Evolutionary conservation across 2,329 filamentous ascomycete species (phyloP), one percentile per base, ranked within the genome.

Genomic region (Decorospora gaudefroyi): DNA sequence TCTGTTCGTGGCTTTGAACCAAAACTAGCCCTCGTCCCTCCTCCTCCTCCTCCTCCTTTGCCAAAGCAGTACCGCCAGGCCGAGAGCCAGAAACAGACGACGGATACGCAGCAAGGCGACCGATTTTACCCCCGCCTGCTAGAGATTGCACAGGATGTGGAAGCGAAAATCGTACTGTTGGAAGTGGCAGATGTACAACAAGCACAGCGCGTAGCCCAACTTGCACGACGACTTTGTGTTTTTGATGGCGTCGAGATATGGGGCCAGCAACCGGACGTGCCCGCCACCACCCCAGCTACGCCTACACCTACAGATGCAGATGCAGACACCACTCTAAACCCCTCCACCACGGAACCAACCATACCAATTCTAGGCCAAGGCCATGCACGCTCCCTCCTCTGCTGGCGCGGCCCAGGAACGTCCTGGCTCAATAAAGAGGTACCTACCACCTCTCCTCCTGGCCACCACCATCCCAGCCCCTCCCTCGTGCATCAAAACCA

Each of bases 1-100:
- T 92, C 88, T 9, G 92, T 96, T 19, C 81, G 90, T 11, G 83
- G 83, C 31, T 90, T 83, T 65, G 93, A 99, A 70, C 93, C 93
- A 3, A 81, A 75, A 52, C 71, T 88, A 9, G 93, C 93, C 0
- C 76, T 97, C 10, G 88, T 97, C 5, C 50, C 49, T 31, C 50
- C 62, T n/a, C n/a, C n/a, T n/a, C n/a, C n/a, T n/a, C n/a, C n/a
- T n/a, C n/a, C n/a, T n/a, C n/a, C n/a, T n/a, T n/a, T n/a, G n/a
- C n/a, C n/a, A n/a, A n/a, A n/a, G n/a, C n/a, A n/a, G n/a, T n/a
- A n/a, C n/a, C n/a, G n/a, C n/a, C n/a, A n/a, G n/a, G 6, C 13
- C 27, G 6, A 33, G 6, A 3, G 6, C 29, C 1, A 45, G n/a
- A n/a, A n/a, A n/a, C n/a, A 37, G 53, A 33, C 51, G 23, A 41